These are phyloP conservation scores for Exophiala mesophila DNA, from an alignment of 2,329 filamentous ascomycete species.

Conservation along the genomic window DNA sequence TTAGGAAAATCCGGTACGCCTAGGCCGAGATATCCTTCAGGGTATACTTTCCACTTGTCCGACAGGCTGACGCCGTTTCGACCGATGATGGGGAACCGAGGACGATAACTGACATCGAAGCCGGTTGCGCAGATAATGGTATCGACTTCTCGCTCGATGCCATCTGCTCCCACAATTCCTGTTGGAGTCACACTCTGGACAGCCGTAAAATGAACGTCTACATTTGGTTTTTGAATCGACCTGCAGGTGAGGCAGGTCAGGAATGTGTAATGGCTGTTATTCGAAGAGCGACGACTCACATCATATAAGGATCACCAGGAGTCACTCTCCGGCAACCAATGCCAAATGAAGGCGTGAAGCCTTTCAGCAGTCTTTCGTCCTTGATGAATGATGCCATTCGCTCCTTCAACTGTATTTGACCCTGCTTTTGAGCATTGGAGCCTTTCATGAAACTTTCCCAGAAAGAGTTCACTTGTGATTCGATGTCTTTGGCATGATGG, in stretches of 20 bases:
- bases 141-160: slow-evolving; percentile 29
- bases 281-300: too few species aligned
- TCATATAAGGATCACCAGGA: too few species aligned
- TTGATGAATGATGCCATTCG: slow-evolving; percentile 49
- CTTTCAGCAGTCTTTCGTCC: slow-evolving; percentile 44
- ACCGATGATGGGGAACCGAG: slow-evolving; percentile 39
- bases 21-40: slow-evolving; percentile 24
- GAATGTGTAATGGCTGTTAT: too few species aligned
- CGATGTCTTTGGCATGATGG: slow-evolving; percentile 41
- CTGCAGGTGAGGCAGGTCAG: too few species aligned
- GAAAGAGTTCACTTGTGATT: slow-evolving; percentile 42
- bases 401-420: slow-evolving; percentile 34
- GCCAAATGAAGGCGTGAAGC: slow-evolving; percentile 38
- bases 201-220: slow-evolving; percentile 46
- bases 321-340: slow-evolving; percentile 43
- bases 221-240: slow-evolving; percentile 46
- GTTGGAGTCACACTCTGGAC: slow-evolving; percentile 42
- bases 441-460: slow-evolving; percentile 43
- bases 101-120: slow-evolving; percentile 35
- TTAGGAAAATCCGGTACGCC: slow-evolving; percentile 24
- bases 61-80: slow-evolving; percentile 35
- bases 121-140: slow-evolving; percentile 28
- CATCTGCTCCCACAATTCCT: slow-evolving; percentile 35
- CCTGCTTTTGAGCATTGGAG: slow-evolving; percentile 36
- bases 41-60: slow-evolving; percentile 38